A percentile compares a stretch with the other conserved stretches of the same genome.
Conservation (phyloP, 2,329 filamentous ascomycete genomes). For the Thermoascus crustaceus region DNA sequence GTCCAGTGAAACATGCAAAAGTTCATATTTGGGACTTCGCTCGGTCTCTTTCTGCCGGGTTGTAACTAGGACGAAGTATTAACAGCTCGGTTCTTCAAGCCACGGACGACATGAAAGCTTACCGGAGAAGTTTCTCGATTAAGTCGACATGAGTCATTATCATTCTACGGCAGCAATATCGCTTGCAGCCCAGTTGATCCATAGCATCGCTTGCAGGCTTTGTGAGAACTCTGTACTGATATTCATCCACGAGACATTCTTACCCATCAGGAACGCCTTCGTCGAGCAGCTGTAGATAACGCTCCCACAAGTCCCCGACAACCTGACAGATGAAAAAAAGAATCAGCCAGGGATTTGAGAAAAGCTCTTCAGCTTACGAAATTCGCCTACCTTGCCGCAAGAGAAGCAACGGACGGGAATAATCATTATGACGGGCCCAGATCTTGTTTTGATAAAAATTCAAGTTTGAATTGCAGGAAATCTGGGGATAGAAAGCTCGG, state of each 20-base stretch:
- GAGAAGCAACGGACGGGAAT: conserved; percentile 98
- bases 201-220: conserved; percentile 67
- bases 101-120: conserved; percentile 28
- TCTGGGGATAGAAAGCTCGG: too few species aligned
- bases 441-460: not conserved
- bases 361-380: not conserved
- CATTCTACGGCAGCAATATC: conserved; percentile 99
- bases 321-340: conserved; percentile 53
- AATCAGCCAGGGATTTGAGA: not conserved
- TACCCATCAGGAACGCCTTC: conserved; percentile 68
- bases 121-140: conserved; percentile 97
- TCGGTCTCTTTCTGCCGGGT: conserved; percentile 42
- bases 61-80: conserved; percentile 31
- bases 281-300: conserved; percentile 82
- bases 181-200: conserved; percentile 84
- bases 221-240: conserved; percentile 8
- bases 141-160: conserved; percentile 99
- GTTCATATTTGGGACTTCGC: too few species aligned
- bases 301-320: conserved; percentile 94
- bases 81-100: not conserved
- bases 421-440: conserved; percentile 73
- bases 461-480: not conserved
- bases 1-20: too few species aligned
- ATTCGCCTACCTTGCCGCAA: conserved; percentile 75
- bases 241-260: conserved; percentile 23